Base-by-base conservation (phyloP, 2,329 filamentous ascomycete species). In the Cercospora sesami region DNA sequence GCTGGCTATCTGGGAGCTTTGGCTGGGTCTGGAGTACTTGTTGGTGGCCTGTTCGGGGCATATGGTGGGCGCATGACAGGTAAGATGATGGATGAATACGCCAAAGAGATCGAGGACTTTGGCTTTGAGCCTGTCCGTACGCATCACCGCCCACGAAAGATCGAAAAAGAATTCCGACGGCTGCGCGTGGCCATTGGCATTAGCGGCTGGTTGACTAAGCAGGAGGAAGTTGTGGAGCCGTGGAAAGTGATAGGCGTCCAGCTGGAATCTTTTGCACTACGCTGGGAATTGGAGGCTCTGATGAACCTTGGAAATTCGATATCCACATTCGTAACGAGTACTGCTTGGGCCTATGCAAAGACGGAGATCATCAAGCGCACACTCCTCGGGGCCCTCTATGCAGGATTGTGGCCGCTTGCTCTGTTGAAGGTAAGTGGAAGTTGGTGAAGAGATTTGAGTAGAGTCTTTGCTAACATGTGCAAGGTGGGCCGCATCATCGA, bases 41-140 rank as follows among this genome's bases (percentile, higher is more conserved):
- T 97, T 31, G 94, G 94, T 16, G 88, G 91, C 42, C 82, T 98
- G 45, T 97, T 98, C 75, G 95, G 95, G 8, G 92, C 95, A n/a
- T 97, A 96, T 76, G 91, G 91, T 53, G 89, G 90, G 1, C 87
- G 90, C 39, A 94, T 96, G 85, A 91, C 91, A 0, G 88, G 89
- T 63, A 90, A 93, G 78, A 92, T 94, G 84, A 91, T 97, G 85
- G 92, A 97, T 71, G 85, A 90, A n/a, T 96, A 96, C 77, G 87
- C 91, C 10, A 89, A 89, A 73, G 93, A 97, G 71, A 90, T 98
- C 16, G 89, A 92, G 74, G 94, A 98, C 76, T 96, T 97, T 79
- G 92, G 88, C 0, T 92, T 98, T 74, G 80, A 97, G 10, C 91
- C 93, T 0, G 83, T 96, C 16, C 87, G 88, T 63, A 85, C 86